Conservation (phyloP, 1,284 basidiomycete species). For the Fomitiporia mediterranea region DNA sequence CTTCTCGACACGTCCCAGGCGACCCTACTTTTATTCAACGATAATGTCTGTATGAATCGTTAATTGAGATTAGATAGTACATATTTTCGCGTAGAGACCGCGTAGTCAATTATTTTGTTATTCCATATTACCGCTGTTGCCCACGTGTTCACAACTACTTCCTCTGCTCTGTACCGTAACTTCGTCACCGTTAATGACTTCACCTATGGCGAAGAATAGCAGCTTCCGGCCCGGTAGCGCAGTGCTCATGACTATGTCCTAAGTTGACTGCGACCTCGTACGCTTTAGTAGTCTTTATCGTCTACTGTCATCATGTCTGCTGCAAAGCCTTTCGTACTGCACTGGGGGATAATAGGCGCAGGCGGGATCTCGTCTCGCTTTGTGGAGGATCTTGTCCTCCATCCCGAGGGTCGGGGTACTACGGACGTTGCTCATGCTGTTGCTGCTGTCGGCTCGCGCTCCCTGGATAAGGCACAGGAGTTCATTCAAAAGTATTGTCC, state of each 20-base stretch:
- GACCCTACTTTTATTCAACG: no score
- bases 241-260: not conserved
- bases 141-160: no score
- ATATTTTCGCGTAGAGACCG: no score
- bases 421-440: constrained; percentile 40
- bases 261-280: not conserved
- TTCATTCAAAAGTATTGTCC: constrained; percentile 33
- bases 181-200: not conserved
- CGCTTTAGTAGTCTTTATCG: not conserved
- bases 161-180: no score
- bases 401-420: constrained; percentile 29
- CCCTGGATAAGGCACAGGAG: constrained; percentile 33
- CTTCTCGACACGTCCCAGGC: no score
- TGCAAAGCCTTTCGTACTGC: constrained; percentile 15
- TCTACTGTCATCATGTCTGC: constrained; percentile 9
- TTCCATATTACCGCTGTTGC: not conserved
- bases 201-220: not conserved
- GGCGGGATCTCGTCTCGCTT: constrained; percentile 24
- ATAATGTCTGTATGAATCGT: no score
- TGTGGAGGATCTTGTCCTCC: constrained; percentile 23
- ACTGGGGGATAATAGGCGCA: constrained; percentile 19
- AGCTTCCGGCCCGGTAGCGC: not conserved
- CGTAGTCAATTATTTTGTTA: no score
- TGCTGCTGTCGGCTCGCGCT: constrained; percentile 37
- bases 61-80: no score